Conservation (phyloP, 208 protist genomes). For the Trichomonas tenax region DNA sequence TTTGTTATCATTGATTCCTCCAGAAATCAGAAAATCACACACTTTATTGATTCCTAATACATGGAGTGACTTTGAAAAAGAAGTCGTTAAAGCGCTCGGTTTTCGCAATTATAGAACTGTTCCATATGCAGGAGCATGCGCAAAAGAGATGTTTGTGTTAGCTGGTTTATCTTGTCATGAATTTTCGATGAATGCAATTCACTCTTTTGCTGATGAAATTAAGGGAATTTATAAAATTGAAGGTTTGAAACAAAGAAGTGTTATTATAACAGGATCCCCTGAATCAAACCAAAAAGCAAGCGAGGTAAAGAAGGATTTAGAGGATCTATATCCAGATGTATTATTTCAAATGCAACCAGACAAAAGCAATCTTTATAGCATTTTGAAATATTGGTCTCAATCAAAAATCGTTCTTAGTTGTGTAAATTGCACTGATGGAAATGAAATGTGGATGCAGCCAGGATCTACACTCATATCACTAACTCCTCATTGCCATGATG, state of each 20-base stretch:
- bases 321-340: background rate
- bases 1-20: background rate
- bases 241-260: too few species aligned
- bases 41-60: background rate
- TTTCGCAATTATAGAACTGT: background rate
- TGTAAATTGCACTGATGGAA: background rate
- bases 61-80: background rate
- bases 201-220: too few species aligned
- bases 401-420: background rate
- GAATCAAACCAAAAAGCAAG: too few species aligned
- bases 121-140: background rate
- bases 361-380: background rate
- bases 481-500: background rate
- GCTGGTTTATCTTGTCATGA: background rate
- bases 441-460: background rate
- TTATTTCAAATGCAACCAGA: background rate
- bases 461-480: background rate
- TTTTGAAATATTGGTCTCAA: background rate
- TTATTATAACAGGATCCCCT: too few species aligned
- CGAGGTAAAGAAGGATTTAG: background rate
- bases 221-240: too few species aligned
- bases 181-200: background rate
- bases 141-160: background rate
- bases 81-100: background rate
- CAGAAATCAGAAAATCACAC: background rate